Conservation (phyloP, 352 stramenopile species). For the Sclerospora graminicola region DNA sequence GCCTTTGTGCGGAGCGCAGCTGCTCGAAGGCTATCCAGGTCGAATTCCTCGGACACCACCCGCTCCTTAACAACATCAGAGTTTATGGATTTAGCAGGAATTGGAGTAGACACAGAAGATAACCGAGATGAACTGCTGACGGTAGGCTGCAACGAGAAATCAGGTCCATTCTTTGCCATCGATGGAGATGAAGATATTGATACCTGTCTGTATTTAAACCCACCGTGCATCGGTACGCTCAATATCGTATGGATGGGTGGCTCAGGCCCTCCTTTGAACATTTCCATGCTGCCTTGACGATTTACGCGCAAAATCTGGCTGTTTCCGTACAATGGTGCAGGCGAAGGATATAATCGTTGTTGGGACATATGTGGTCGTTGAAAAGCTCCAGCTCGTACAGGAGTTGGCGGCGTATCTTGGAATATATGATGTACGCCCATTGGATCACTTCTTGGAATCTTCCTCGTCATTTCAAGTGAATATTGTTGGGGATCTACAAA, state of each 20-base stretch:
- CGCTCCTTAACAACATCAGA: constrained; percentile 1
- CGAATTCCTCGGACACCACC: constrained; percentile 19
- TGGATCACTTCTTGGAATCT: constrained; percentile 4
- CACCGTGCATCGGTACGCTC: constrained; percentile 5
- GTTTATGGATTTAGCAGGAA: neutral
- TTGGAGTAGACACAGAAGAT: constrained; percentile 2
- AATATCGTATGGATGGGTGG: constrained; percentile 1
- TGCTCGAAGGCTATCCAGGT: constrained; percentile 60
- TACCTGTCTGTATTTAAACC: constrained; percentile 38
- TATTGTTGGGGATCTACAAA: constrained; percentile 11
- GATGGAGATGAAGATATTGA: constrained; percentile 10
- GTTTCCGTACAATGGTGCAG: constrained; percentile 22
- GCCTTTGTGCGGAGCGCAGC: constrained; percentile 57
- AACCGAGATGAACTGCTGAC: constrained; percentile 1
- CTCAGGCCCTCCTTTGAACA: constrained; percentile 21
- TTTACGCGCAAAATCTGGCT: constrained; percentile 70
- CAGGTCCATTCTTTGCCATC: constrained; percentile 1
- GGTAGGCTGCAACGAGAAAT: constrained; percentile 6
- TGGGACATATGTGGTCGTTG: neutral
- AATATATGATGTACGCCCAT: constrained; percentile 14
- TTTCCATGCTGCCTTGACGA: constrained; percentile 47
- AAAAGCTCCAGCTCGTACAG: constrained; percentile 5
- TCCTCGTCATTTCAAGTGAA: constrained; percentile 20
- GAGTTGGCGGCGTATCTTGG: constrained; percentile 7
- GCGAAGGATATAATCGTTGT: constrained; percentile 1